Base-by-base conservation (phyloP, 2,329 filamentous ascomycete genomes). In the Fusarium sp. region DNA sequence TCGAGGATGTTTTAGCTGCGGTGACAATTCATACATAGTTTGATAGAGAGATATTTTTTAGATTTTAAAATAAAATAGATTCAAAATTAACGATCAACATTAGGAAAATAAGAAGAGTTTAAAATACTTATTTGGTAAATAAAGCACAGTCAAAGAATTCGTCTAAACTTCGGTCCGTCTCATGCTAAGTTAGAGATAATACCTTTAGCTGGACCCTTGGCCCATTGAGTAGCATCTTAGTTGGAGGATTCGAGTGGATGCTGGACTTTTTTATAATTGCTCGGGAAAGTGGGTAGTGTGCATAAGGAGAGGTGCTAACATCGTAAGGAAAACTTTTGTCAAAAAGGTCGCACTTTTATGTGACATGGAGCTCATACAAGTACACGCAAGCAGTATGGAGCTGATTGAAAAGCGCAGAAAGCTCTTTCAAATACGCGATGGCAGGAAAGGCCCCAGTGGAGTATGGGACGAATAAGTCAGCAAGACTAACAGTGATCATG, bases 1-100 rank as follows among this genome's bases (percentile, higher is more conserved):
- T 18, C 53, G 39, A 12, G 65, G 65, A 39, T 59, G 53, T 36
- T 65, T 68, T 40, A 62, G 57, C 39, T 68, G 65, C 18, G 65
- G 62, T 12, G 57, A 68, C 13, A 68, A 50, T 50, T 36, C 15
- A 7, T 50, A 27, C 36, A 50, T 50, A 37, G 6, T 23, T 3
- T 23, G 7, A 50, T 37, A n/a, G 31, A 37, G 12, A 16, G 31
- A 37, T 11, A n/a, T n/a, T 51, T 8, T 31, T 47, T 47, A 47
- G 16, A 27, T 18, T 23, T 50, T 10, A 8, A 34, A 50, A 37
- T 37, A 50, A 37, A 50, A 23, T 50, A 37, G 11, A 50, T 50
- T 13, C 36, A 16, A 50, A 50, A 7, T 28, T 47, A 18, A 47
- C 27, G 43, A 23, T 46, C 8, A 46, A 46, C 13, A 16, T 28